Conservation (phyloP, 805 yeast species). For the Spathaspora girioi region DNA sequence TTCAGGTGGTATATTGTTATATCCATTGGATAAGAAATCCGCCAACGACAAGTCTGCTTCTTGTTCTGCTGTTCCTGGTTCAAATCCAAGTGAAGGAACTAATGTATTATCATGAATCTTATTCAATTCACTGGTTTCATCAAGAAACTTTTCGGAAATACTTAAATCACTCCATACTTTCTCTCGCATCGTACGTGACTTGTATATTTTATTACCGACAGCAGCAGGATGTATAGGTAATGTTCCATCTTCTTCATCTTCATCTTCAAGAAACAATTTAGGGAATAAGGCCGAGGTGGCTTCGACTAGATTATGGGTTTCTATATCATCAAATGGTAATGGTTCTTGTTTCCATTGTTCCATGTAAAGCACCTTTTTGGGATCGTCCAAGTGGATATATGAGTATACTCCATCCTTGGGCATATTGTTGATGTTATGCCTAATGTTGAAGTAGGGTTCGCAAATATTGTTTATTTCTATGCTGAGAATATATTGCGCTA, state of each 20-base stretch:
- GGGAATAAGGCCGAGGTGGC: slow-evolving; percentile 36
- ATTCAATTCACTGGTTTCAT: slow-evolving; percentile 8
- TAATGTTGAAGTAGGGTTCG: too few species aligned
- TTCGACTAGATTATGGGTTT: slow-evolving; percentile 33
- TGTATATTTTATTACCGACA: slow-evolving; percentile 37
- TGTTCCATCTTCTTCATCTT: slow-evolving; percentile 35
- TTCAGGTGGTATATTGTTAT: slow-evolving; percentile 10
- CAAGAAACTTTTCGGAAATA: slow-evolving; percentile 25
- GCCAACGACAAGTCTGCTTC: slow-evolving; percentile 20
- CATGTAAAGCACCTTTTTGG: slow-evolving; percentile 37
- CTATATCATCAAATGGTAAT: slow-evolving; percentile 40
- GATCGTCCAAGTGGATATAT: slow-evolving; percentile 33
- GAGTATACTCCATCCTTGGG: slow-evolving; percentile 21
- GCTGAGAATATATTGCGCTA: background rate
- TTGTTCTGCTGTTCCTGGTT: slow-evolving; percentile 13
- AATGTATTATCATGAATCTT: slow-evolving; percentile 27
- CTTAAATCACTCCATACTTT: slow-evolving; percentile 34
- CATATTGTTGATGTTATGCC: background rate
- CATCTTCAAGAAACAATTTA: slow-evolving; percentile 31
- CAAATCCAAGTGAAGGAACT: slow-evolving; percentile 20
- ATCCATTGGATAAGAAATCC: slow-evolving; percentile 34
- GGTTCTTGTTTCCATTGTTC: slow-evolving; percentile 40
- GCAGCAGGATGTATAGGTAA: slow-evolving; percentile 30
- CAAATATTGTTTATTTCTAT: too few species aligned
- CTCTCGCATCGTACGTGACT: slow-evolving; percentile 28